Evolutionary conservation across 1,139 yeast genomes (phyloP).

Genomic region (Martiniozyma asiatica): DNA sequence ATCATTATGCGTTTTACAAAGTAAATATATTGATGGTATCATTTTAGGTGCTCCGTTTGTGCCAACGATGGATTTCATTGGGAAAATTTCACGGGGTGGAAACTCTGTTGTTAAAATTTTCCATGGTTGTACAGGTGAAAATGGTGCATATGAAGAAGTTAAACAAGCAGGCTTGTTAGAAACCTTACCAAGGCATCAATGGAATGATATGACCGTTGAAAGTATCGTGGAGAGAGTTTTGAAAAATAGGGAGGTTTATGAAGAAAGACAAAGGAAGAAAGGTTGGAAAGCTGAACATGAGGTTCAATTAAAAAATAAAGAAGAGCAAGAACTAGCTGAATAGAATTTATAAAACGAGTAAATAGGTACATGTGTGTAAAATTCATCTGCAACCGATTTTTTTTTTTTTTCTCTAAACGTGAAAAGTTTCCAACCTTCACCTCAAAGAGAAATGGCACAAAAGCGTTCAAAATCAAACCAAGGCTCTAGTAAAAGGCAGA

Average conservation of each 20-base stretch:
- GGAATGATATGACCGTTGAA: constrained; percentile 47
- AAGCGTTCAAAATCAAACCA: constrained; percentile 5
- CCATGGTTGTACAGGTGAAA: constrained; percentile 48
- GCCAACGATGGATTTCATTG: constrained; percentile 32
- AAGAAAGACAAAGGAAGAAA: constrained; percentile 67
- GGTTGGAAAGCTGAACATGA: constrained; percentile 55
- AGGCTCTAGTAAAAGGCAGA: constrained; percentile 29
- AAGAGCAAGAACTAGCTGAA: not conserved
- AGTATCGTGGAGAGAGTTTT: constrained; percentile 61
- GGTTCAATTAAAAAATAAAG: constrained; percentile 15
- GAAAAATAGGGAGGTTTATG: constrained; percentile 52
- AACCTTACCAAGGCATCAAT: constrained; percentile 42
- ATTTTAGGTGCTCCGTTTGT: constrained; percentile 56
- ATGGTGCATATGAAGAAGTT: constrained; percentile 33
- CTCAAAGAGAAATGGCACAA: not conserved
- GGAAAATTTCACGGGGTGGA: constrained; percentile 22
- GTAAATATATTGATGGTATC: constrained; percentile 72
- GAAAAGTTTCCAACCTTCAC: no score
- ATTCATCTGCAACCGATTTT: no score
- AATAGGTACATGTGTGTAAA: no score
- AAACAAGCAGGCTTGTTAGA: constrained; percentile 28
- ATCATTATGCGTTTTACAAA: constrained; percentile 76
- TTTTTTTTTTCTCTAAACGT: no score
- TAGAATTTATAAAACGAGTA: no score
- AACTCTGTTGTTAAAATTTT: constrained; percentile 29